These are phyloP conservation scores for Ensete ventricosum DNA, from an alignment of 176 grass and related monocot genomes.

Conservation along the genomic window DNA sequence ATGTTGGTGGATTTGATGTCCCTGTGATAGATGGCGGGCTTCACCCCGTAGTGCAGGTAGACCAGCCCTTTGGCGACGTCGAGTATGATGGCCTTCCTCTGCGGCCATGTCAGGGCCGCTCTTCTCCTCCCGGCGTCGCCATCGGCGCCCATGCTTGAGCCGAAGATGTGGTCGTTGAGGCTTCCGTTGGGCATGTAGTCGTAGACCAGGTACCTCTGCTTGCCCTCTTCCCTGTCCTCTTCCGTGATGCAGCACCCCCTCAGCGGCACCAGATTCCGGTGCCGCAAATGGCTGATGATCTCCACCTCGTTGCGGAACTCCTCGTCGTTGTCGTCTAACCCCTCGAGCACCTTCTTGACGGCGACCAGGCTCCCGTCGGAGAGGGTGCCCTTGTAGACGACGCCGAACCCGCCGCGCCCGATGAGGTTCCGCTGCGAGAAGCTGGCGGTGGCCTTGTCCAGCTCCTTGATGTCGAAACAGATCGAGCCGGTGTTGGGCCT, in stretches of 20 bases:
- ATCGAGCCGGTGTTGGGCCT: slow-evolving; percentile 85
- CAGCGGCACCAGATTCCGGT: slow-evolving; percentile 78
- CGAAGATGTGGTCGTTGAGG: slow-evolving; percentile 70
- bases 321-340: slow-evolving; percentile 61
- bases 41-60: slow-evolving; percentile 88
- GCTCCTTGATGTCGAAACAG: slow-evolving; percentile 51
- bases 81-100: slow-evolving; percentile 48
- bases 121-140: background rate
- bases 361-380: slow-evolving; percentile 54
- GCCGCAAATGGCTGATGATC: slow-evolving; percentile 81
- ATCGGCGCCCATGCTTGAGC: background rate
- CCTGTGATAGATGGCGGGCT: slow-evolving; percentile 81
- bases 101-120: slow-evolving; percentile 37
- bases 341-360: slow-evolving; percentile 77
- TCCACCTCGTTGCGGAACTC: slow-evolving; percentile 91
- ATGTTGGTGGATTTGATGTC: slow-evolving; percentile 97
- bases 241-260: slow-evolving; percentile 71
- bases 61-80: slow-evolving; percentile 74
- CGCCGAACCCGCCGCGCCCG: slow-evolving; percentile 79
- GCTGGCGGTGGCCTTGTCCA: slow-evolving; percentile 52
- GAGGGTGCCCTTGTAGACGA: slow-evolving; percentile 71
- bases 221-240: slow-evolving; percentile 44
- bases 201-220: slow-evolving; percentile 73
- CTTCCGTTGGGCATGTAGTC: slow-evolving; percentile 89
- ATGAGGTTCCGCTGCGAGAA: slow-evolving; percentile 60